These are phyloP conservation scores for Acanthamoeba pearcei DNA, from an alignment of 208 protist genomes.

Conservation along the genomic window DNA sequence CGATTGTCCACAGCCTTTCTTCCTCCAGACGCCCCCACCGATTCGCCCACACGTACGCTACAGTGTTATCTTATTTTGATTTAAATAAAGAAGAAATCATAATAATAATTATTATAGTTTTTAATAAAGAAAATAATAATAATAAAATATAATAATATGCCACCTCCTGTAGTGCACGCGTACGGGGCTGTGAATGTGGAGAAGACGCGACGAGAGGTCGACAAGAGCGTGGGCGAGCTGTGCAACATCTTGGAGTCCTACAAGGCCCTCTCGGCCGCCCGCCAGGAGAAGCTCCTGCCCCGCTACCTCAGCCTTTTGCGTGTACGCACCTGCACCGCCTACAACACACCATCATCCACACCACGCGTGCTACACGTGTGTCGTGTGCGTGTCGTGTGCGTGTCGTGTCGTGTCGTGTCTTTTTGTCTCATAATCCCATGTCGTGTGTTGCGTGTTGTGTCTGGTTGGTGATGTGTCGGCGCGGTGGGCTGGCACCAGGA, in stretches of 20 bases:
- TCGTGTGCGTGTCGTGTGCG: too few species aligned
- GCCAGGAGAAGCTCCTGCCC: conserved; percentile 5
- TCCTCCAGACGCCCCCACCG: not conserved
- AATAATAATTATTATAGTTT: too few species aligned
- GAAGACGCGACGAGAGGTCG: not conserved
- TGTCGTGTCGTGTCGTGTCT: too few species aligned
- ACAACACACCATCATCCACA: not conserved
- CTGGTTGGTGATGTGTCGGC: not conserved
- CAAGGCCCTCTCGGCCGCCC: conserved; percentile 2
- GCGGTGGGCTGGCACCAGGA: not conserved
- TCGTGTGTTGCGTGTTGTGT: too few species aligned
- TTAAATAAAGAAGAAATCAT: not conserved
- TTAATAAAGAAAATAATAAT: too few species aligned
- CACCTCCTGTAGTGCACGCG: not conserved
- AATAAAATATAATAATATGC: too few species aligned
- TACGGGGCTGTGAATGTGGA: not conserved
- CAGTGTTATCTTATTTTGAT: not conserved
- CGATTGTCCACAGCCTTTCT: not conserved
- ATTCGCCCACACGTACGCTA: not conserved
- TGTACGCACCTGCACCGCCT: not conserved
- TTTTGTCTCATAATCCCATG: too few species aligned
- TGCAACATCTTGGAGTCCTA: conserved; percentile 24
- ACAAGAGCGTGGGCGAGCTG: not conserved
- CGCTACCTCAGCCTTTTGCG: conserved; percentile 34
- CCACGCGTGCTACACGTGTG: not conserved